A percentile compares a stretch with the other conserved stretches of the same genome.
phyloP scores from a whole-genome alignment of 2,329 filamentous ascomycete genomes.

The Arthrobotrys iridis region DNA sequence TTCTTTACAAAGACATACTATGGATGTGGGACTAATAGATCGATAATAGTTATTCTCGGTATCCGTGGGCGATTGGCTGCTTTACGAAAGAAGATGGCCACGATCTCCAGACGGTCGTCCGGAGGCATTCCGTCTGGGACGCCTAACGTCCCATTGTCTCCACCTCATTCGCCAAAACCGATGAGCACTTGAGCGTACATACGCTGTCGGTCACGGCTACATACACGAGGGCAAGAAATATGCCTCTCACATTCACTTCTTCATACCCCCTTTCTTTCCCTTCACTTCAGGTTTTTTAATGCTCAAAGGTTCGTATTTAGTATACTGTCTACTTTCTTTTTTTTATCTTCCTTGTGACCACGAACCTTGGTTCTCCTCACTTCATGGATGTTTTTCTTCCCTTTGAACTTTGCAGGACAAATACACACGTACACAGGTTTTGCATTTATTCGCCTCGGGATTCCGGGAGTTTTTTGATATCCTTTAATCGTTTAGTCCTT shows the following conservation, averaged over 20 bases:
- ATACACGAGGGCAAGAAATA: neutral
- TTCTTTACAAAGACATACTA: neutral
- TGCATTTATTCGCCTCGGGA: neutral
- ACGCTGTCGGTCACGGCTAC: neutral
- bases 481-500: slow-evolving; percentile 3
- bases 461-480: slow-evolving; percentile 8
- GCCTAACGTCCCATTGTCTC: slow-evolving; percentile 32
- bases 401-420: slow-evolving; percentile 28
- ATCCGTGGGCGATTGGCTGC: slow-evolving; percentile 65
- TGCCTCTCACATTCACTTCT: slow-evolving; percentile 26
- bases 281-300: slow-evolving; percentile 43
- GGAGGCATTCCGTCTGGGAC: slow-evolving; percentile 55
- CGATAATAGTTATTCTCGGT: slow-evolving; percentile 63
- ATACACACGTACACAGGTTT: slow-evolving; percentile 14
- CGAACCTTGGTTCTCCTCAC: neutral
- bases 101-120: slow-evolving; percentile 65
- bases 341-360: neutral
- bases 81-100: slow-evolving; percentile 65
- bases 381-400: slow-evolving; percentile 10
- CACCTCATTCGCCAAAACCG: slow-evolving; percentile 50
- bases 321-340: slow-evolving; percentile 10
- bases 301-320: slow-evolving; percentile 47
- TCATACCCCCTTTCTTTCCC: slow-evolving; percentile 15
- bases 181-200: slow-evolving; percentile 19
- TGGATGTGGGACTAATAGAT: slow-evolving; percentile 56